Evolutionary conservation across 208 protist genomes (phyloP).

Genomic region (Trypanosoma melophagium): DNA sequence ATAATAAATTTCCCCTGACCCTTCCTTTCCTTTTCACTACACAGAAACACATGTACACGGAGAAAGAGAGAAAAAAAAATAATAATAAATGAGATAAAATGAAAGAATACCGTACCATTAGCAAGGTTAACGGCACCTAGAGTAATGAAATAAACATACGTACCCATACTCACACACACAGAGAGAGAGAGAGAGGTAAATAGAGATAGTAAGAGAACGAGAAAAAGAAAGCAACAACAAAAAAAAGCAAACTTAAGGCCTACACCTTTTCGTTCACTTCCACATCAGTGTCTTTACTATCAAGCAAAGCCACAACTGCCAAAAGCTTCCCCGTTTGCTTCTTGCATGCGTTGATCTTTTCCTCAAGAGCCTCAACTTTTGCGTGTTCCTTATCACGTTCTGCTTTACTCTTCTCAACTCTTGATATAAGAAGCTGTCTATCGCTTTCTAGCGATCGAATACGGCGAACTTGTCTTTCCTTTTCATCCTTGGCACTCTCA

Average conservation of each 20-base stretch:
- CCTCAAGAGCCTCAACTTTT: conserved; percentile 43
- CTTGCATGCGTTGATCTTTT: conserved; percentile 41
- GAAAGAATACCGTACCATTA: too few relatives aligned
- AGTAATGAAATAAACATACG: too few relatives aligned
- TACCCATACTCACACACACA: too few relatives aligned
- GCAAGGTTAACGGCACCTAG: too few relatives aligned
- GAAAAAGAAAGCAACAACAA: not conserved
- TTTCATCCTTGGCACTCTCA: conserved; percentile 50
- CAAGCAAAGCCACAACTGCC: conserved; percentile 36
- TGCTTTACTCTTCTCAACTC: conserved; percentile 36
- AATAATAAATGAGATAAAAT: not conserved
- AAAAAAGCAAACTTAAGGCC: not conserved
- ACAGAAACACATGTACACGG: not conserved
- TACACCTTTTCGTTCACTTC: conserved; percentile 7
- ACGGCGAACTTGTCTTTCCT: conserved; percentile 42
- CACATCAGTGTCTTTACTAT: conserved; percentile 10
- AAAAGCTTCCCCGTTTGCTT: conserved; percentile 51
- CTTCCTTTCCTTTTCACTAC: not conserved
- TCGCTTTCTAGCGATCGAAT: conserved; percentile 58
- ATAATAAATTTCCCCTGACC: too few relatives aligned
- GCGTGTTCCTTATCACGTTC: conserved; percentile 56
- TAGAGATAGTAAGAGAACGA: not conserved
- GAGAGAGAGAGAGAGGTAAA: not conserved
- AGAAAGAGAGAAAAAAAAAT: not conserved
- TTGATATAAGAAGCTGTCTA: conserved; percentile 32